Conservation (phyloP, 768 basidiomycete species). For the Termitomyces sp. region DNA sequence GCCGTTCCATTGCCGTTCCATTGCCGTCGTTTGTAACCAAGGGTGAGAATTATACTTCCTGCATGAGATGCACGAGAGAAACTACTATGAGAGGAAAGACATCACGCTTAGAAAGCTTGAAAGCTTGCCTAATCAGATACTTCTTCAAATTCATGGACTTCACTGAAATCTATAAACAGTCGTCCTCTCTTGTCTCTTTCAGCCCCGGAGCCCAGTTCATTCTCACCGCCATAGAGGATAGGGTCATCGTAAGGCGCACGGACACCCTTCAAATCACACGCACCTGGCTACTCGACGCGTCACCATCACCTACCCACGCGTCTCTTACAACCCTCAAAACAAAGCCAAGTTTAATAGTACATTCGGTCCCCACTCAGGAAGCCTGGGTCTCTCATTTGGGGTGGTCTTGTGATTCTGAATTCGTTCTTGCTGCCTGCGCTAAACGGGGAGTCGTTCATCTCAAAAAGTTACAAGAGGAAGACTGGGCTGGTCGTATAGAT, state of each 20-base stretch:
- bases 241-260: conserved; percentile 78
- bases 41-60: not conserved
- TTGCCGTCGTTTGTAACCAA: conserved; percentile 1
- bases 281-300: conserved; percentile 65
- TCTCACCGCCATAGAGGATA: conserved; percentile 71
- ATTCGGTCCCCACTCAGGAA: conserved; percentile 20
- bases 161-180: conserved; percentile 79
- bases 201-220: conserved; percentile 87
- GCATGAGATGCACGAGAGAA: not conserved
- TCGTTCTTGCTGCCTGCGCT: conserved; percentile 76
- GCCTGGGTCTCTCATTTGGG: conserved; percentile 64
- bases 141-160: conserved; percentile 57
- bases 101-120: not conserved
- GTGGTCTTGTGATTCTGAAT: conserved; percentile 89
- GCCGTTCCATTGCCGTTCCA: not conserved
- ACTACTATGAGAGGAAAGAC: not conserved
- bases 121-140: not conserved
- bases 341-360: conserved; percentile 20
- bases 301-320: conserved; percentile 44
- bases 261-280: conserved; percentile 80
- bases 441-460: conserved; percentile 67
- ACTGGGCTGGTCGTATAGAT: conserved; percentile 73
- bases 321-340: conserved; percentile 30
- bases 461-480: conserved; percentile 74
- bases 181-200: conserved; percentile 65